Base-by-base conservation (phyloP, 257 asterid species). In the Solanum dulcamara region DNA sequence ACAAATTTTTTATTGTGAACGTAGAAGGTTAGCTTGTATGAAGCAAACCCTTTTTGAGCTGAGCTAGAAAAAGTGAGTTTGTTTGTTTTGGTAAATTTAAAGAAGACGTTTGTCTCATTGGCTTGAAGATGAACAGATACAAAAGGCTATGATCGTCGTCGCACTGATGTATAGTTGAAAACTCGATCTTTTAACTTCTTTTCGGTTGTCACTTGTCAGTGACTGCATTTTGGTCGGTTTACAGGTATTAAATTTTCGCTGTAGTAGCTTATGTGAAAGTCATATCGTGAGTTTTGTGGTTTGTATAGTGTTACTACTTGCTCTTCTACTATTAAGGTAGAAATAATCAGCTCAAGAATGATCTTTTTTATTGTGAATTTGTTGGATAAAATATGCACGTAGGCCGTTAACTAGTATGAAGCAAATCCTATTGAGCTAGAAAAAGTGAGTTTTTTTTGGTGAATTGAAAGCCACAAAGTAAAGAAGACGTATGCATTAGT, bases 61-160 rank as follows among this genome's bases (percentile, higher is more conserved):
- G 81, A 74, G 57, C 81, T 42, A 44, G 24, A 42, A 74, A 13
- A 42, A 3, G 22, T 40, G 37, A 3, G 2, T 24, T 72, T 22
- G 37, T 72, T 14, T 38, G 2, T 37, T 38, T 38, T 38, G 62
- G 62, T 55, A 8, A 55, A 20, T 55, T 55, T 62, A 62, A 66
- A 28, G 72, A 66, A 28, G 38, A 66, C 11, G 7, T 32, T 13
- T 32, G 75, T 24, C 8, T 67, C 40, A 67, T 26, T 68, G 33
- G 24, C 46, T 68, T 46, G 28, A 68, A 10, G 28, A 20, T 35
- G 48, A 70, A 70, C 6, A 18, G 48, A 10, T 70, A 70, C 51
- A 5, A 71, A 90, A 86, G 88, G 88, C 1, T 90, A 88, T 80
- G 89, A 88, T 85, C 88, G 84, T 55, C 92, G 86, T 68, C 87